These are phyloP conservation scores for Fusarium fracticaudum DNA, from an alignment of 2,329 filamentous ascomycete species.

Conservation along the genomic window DNA sequence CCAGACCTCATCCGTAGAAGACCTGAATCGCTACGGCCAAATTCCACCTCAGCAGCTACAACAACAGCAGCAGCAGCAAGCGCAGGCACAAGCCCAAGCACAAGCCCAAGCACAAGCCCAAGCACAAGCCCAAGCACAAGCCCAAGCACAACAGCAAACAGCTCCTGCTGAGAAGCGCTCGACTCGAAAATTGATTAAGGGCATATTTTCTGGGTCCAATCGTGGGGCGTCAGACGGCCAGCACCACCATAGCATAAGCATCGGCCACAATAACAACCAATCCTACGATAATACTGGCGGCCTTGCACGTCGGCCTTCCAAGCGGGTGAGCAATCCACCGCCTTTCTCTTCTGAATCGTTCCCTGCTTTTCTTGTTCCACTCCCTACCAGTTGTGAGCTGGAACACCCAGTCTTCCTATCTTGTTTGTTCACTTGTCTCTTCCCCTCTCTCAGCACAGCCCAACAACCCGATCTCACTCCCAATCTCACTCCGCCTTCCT, in stretches of 20 bases:
- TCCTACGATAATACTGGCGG: constrained; percentile 61
- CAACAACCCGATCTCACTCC: constrained; percentile 20
- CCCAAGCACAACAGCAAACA: constrained; percentile 40
- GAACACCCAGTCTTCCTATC: constrained; percentile 16
- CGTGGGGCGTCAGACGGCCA: constrained; percentile 40
- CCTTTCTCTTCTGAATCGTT: constrained; percentile 55
- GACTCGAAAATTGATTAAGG: constrained; percentile 64
- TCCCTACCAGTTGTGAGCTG: constrained; percentile 21
- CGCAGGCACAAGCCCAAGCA: constrained; percentile 17
- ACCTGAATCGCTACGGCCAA: constrained; percentile 46
- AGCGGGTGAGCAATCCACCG: constrained; percentile 61
- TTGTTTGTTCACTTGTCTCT: constrained; percentile 3
- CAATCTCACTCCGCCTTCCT: constrained; percentile 26
- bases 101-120: constrained; percentile 15
- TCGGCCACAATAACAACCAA: constrained; percentile 38
- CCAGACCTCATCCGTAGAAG: constrained; percentile 54
- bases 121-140: neutral
- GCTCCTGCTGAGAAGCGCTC: constrained; percentile 57
- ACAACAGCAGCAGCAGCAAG: constrained; percentile 34
- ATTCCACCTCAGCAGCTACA: constrained; percentile 40
- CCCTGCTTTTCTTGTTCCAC: constrained; percentile 47
- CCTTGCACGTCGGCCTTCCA: constrained; percentile 65
- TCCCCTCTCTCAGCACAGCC: constrained; percentile 29
- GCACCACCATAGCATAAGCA: constrained; percentile 45
- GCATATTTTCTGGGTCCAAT: constrained; percentile 59